Evolutionary conservation across 2,329 filamentous ascomycete genomes (phyloP).

Genomic region (Xylaria hypoxylon): DNA sequence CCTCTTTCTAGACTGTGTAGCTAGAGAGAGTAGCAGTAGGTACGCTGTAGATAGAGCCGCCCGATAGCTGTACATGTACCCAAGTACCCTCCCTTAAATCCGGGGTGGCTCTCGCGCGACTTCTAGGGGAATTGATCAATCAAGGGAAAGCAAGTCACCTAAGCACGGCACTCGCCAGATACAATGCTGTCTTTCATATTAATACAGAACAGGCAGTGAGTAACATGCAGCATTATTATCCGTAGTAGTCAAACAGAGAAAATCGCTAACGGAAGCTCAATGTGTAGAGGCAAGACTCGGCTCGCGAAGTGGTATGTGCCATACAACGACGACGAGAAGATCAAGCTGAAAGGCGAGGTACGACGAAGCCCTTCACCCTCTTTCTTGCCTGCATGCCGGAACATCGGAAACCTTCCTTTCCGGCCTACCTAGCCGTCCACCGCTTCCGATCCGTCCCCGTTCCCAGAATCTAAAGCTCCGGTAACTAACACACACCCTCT

Average conservation of each 20-base stretch:
- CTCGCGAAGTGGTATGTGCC: slow-evolving; percentile 99
- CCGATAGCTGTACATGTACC: slow-evolving; percentile 11
- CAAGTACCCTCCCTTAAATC: slow-evolving; percentile 13
- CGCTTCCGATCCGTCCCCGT: background rate
- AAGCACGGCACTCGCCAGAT: slow-evolving; percentile 17
- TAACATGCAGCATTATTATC: background rate
- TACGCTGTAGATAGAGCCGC: background rate
- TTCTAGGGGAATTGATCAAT: slow-evolving; percentile 1
- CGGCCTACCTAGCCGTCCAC: background rate
- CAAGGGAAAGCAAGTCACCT: slow-evolving; percentile 9
- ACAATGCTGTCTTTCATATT: slow-evolving; percentile 58
- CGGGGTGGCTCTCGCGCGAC: slow-evolving; percentile 10
- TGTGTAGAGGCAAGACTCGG: slow-evolving; percentile 85
- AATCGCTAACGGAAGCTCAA: slow-evolving; percentile 24
- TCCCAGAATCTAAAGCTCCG: background rate
- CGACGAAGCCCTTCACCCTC: slow-evolving; percentile 39
- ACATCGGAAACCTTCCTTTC: background rate
- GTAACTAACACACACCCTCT: slow-evolving; percentile 7
- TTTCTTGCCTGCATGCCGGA: background rate
- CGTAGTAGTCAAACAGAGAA: background rate
- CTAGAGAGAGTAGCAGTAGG: no score
- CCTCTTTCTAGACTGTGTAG: background rate
- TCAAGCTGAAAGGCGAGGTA: slow-evolving; percentile 98
- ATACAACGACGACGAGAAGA: slow-evolving; percentile 98
- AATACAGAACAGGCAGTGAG: slow-evolving; percentile 58